These are phyloP conservation scores for Apophysomyces elegans DNA, from an alignment of 371 early-diverging fungal species.

Conservation along the genomic window DNA sequence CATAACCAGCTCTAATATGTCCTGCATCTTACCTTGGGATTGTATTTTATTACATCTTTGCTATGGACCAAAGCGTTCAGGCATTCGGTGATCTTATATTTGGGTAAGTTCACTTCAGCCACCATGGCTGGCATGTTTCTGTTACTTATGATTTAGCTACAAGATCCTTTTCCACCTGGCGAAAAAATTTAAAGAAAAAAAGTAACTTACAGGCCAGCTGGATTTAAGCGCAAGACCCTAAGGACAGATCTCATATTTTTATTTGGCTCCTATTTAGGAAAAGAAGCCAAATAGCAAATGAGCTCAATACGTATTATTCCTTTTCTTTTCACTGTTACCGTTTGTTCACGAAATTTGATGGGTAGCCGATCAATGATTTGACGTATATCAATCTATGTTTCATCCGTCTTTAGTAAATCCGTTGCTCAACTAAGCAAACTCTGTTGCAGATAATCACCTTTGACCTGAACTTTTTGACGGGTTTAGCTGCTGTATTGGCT, in stretches of 20 bases:
- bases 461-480: slow-evolving; percentile 11
- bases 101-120: slow-evolving; percentile 19
- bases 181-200: too few species aligned
- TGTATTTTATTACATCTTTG: slow-evolving; percentile 32
- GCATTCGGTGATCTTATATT: slow-evolving; percentile 29
- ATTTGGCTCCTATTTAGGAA: slow-evolving; percentile 23
- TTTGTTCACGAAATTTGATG: slow-evolving; percentile 38
- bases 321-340: slow-evolving; percentile 17
- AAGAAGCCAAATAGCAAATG: background rate
- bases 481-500: slow-evolving; percentile 4
- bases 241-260: slow-evolving; percentile 34
- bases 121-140: slow-evolving; percentile 29
- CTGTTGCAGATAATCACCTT: slow-evolving; percentile 4
- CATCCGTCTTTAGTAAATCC: background rate
- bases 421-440: too few species aligned
- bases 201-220: slow-evolving; percentile 32
- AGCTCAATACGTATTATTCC: background rate
- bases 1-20: background rate
- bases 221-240: slow-evolving; percentile 23
- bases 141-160: background rate
- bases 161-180: too few species aligned
- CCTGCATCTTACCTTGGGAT: slow-evolving; percentile 17
- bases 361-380: slow-evolving; percentile 35
- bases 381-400: slow-evolving; percentile 28
- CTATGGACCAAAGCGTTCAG: slow-evolving; percentile 32